Base-by-base conservation (phyloP, 2,329 filamentous ascomycete species). In the Botryotinia convoluta region DNA sequence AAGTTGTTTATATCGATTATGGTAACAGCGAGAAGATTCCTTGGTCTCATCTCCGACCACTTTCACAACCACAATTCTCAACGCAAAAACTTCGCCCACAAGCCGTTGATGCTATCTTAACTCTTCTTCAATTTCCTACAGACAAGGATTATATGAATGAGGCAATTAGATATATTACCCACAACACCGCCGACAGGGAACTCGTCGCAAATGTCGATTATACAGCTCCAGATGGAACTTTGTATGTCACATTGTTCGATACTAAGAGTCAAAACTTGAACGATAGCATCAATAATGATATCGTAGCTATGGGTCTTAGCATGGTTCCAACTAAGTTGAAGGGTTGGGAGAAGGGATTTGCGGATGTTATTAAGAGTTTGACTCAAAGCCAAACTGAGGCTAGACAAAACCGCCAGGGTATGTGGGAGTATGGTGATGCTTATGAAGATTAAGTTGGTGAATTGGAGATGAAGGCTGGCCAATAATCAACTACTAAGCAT, bases 401-500 rank as follows among this genome's bases (percentile, higher is more conserved):
- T 7, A 97, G 97, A 88, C 86, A 88, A 72, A 90, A 91, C 73
- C 89, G 94, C 75, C 86, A 90, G 77, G 96, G 96, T 61, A 96
- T 97, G 88, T 99, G 95, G 95, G 96, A 99, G 87, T 99, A 98
- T 83, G 96, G 96, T 78, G 96, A 98, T 82, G 87, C 97, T 80
- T 97, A 94, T 22, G 95, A 97, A 85, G 94, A 97, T 80, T 94
- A 90, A 60, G 57, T 59, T 37, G 39, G 22, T 45, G 29, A 54
- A 60, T 60, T 9, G 22, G 5, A 20, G n/a, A 18, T 48, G 18
- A 45, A 20, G 39, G 63, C 51, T 29, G 37, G 37, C 26, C 26
- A 39, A 62, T 18, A 37, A 18, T n/a, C 26, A 62, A 39, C 26
- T 62, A 62, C 14, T 22, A 16, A 62, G 42, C 12, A n/a, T 62